Base-by-base conservation (phyloP, 768 basidiomycete species). In the Suillus subalutaceus region DNA sequence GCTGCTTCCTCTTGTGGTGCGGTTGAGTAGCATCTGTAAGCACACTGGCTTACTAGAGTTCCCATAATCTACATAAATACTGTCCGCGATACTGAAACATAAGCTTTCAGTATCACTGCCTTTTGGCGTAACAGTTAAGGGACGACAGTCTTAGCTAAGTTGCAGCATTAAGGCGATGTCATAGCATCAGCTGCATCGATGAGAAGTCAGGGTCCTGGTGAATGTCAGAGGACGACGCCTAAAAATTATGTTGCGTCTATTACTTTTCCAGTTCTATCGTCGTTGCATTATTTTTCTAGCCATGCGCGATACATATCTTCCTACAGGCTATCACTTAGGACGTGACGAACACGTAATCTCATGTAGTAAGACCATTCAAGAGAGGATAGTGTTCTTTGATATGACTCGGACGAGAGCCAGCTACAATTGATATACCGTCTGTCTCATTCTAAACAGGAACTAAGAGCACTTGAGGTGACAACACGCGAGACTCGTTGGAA, bases 1-100 rank as follows among this genome's bases (percentile, higher is more conserved):
- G 16, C 82, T 97, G 55, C 80, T 96, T 13, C 94, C 96, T 1
- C 84, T 98, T 52, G 94, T 96, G 20, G 91, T 94, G n/a, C 79
- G 88, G 40, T 73, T 90, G 38, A 84, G 81, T 65, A 86, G 85
- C 67, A 83, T 26, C 26, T 26, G 26, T 26, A 26, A 26, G 26
- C 26, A 26, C 26, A 2, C 26, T 26, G 26, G 26, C 26, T 26
- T 26, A 26, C 26, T 26, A 26, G 26, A 26, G 26, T 26, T 26
- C 26, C 26, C 26, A 26, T 26, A 26, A 26, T 26, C 26, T 26
- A 26, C 26, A 26, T n/a, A n/a, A n/a, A n/a, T n/a, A n/a, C n/a
- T n/a, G n/a, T n/a, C n/a, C n/a, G n/a, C 26, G 26, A 26, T 26
- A 26, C 26, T 26, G 26, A 26, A 26, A 26, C 26, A 26, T 26